Conservation (phyloP, 2,329 filamentous ascomycete species). For the Davidsoniella eucalypti region DNA sequence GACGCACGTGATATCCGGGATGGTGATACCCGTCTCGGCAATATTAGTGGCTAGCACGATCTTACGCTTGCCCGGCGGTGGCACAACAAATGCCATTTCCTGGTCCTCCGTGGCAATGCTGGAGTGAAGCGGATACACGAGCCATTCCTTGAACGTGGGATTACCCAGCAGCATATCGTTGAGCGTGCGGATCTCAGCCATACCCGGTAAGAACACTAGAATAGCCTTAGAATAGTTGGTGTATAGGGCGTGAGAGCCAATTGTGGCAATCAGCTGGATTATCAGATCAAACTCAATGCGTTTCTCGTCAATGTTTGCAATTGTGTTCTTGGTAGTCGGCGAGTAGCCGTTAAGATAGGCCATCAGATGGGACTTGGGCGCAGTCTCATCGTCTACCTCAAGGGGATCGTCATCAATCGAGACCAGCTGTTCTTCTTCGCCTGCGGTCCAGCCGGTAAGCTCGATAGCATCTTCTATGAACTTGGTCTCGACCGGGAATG, state of each 20-base stretch:
- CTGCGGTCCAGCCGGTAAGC: constrained; percentile 55
- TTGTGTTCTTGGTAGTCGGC: constrained; percentile 52
- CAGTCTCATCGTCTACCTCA: constrained; percentile 36
- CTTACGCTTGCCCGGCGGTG: constrained; percentile 68
- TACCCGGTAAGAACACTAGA: constrained; percentile 85
- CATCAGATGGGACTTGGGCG: constrained; percentile 38
- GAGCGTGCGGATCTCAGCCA: constrained; percentile 77
- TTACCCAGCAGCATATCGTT: constrained; percentile 74
- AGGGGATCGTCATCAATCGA: constrained; percentile 27
- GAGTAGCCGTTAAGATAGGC: constrained; percentile 60
- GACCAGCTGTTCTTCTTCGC: constrained; percentile 25
- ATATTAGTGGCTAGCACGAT: constrained; percentile 97
- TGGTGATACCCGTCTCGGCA: constrained; percentile 95
- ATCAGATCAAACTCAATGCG: constrained; percentile 81
- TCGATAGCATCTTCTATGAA: constrained; percentile 91
- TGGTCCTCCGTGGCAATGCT: constrained; percentile 94
- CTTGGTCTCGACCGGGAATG: constrained; percentile 75
- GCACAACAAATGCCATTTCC: constrained; percentile 77
- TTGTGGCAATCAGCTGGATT: constrained; percentile 57
- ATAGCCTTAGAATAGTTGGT: constrained; percentile 70
- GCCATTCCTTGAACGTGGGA: constrained; percentile 63
- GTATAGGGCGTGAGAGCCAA: constrained; percentile 54
- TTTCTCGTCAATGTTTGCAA: constrained; percentile 75
- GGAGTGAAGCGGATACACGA: constrained; percentile 80
- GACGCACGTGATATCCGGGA: constrained; percentile 92